A percentile compares a stretch with the other conserved stretches of the same genome.
These are phyloP conservation scores for Angomonas deanei DNA, from an alignment of 208 protist species.

Conservation along the genomic window DNA sequence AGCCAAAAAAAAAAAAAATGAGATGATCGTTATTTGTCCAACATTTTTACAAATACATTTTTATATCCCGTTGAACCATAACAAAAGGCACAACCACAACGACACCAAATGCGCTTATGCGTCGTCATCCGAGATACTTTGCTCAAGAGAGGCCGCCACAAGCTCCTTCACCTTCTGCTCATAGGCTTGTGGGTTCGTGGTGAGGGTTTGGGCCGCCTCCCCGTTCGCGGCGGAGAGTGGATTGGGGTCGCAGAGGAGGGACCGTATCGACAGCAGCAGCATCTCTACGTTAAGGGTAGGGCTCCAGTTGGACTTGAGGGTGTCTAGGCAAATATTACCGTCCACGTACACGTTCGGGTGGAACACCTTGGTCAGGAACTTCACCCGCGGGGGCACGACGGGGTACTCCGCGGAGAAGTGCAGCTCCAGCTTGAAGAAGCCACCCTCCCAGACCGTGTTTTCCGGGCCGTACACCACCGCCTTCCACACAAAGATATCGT, in stretches of 20 bases:
- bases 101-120: constrained; percentile 19
- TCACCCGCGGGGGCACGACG: constrained; percentile 95
- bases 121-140: constrained; percentile 57
- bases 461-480: constrained; percentile 80
- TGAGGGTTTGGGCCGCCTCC: constrained; percentile 95
- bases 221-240: constrained; percentile 98
- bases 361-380: constrained; percentile 97
- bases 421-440: constrained; percentile 79
- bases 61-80: no score
- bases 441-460: constrained; percentile 83
- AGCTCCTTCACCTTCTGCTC: constrained; percentile 65
- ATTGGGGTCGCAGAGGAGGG: constrained; percentile 99
- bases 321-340: constrained; percentile 99
- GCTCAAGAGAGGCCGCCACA: constrained; percentile 70
- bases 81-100: background rate
- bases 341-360: constrained; percentile 99
- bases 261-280: constrained; percentile 99
- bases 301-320: constrained; percentile 98
- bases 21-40: no score
- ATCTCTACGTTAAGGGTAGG: constrained; percentile 98
- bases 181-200: constrained; percentile 95
- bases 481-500: constrained; percentile 80
- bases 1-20: no score
- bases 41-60: no score
- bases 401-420: constrained; percentile 83